These are phyloP conservation scores for Pyracantha coccinea DNA, from an alignment of 331 rosid genomes.

Conservation along the genomic window DNA sequence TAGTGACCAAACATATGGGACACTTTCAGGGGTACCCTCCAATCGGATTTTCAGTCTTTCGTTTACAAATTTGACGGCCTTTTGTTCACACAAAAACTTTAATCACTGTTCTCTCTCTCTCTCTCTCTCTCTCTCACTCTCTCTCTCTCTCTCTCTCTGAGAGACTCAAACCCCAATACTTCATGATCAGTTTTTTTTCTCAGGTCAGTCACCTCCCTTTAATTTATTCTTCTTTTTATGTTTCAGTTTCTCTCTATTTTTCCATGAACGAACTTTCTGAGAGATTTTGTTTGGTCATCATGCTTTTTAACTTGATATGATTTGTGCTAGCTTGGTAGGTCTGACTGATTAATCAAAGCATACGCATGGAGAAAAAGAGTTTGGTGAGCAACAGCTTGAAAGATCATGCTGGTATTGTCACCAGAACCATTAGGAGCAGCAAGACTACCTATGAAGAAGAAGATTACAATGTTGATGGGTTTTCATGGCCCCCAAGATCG, in stretches of 20 bases:
- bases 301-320: constrained; percentile 1
- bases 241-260: not conserved
- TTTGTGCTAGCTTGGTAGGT: constrained; percentile 19
- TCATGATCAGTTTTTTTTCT: constrained; percentile 22
- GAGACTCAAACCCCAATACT: constrained; percentile 7
- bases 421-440: not conserved
- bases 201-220: constrained; percentile 14
- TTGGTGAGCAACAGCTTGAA: constrained; percentile 30
- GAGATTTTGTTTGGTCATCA: not conserved
- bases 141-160: constrained; percentile 3
- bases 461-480: constrained; percentile 36
- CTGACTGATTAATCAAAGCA: not conserved
- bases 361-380: constrained; percentile 29
- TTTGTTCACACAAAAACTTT: not conserved
- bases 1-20: constrained; percentile 42
- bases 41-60: constrained; percentile 33
- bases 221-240: not conserved
- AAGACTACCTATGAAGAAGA: constrained; percentile 13
- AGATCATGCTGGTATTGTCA: constrained; percentile 12
- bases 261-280: constrained; percentile 1
- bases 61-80: constrained; percentile 25
- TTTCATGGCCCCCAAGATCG: constrained; percentile 80
- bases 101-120: not conserved
- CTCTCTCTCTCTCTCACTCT: constrained; percentile 3
- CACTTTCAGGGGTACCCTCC: constrained; percentile 32